A percentile compares a stretch with the other conserved stretches of the same genome.
Evolutionary conservation across 176 grass and related monocot species (phyloP).

Genomic region (Chrysopogon serrulatus): DNA sequence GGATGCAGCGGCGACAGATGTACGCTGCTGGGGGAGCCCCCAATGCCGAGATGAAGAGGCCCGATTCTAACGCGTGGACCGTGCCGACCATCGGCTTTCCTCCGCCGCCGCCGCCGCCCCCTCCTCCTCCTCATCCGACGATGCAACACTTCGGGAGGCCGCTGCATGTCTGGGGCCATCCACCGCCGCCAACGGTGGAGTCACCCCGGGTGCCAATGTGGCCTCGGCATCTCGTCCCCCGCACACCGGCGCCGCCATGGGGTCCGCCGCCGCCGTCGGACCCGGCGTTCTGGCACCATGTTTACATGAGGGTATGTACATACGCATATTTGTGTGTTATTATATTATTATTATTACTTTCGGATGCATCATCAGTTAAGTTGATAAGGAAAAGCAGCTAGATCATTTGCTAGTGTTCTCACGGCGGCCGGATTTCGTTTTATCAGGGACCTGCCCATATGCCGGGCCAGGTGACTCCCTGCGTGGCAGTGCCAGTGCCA

Average conservation of each 20-base stretch:
- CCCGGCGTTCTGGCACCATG: slow-evolving; percentile 58
- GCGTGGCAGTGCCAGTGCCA: slow-evolving; percentile 53
- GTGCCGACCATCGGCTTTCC: slow-evolving; percentile 63
- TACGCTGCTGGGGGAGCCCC: slow-evolving; percentile 13
- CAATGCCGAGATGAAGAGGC: slow-evolving; percentile 18
- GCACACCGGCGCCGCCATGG: slow-evolving; percentile 25
- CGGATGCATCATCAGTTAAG: not conserved
- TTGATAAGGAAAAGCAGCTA: not conserved
- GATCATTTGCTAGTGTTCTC: not conserved
- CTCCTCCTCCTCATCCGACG: not conserved
- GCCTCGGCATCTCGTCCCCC: slow-evolving; percentile 37
- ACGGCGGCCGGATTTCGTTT: not conserved
- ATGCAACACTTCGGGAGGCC: slow-evolving; percentile 43
- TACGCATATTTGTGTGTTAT: no score
- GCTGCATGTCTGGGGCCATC: slow-evolving; percentile 75
- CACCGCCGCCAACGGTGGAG: slow-evolving; percentile 42
- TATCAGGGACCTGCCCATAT: slow-evolving; percentile 33
- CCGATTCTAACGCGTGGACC: slow-evolving; percentile 46
- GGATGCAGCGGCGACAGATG: slow-evolving; percentile 61
- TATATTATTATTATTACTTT: no score
- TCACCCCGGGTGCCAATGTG: slow-evolving; percentile 47
- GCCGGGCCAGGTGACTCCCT: slow-evolving; percentile 45
- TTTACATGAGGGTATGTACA: slow-evolving; percentile 64
- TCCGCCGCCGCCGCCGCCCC: slow-evolving; percentile 26
- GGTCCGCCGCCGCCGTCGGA: slow-evolving; percentile 29